phyloP scores from a whole-genome alignment of 2,329 filamentous ascomycete species.

The Talaromyces sp. region DNA sequence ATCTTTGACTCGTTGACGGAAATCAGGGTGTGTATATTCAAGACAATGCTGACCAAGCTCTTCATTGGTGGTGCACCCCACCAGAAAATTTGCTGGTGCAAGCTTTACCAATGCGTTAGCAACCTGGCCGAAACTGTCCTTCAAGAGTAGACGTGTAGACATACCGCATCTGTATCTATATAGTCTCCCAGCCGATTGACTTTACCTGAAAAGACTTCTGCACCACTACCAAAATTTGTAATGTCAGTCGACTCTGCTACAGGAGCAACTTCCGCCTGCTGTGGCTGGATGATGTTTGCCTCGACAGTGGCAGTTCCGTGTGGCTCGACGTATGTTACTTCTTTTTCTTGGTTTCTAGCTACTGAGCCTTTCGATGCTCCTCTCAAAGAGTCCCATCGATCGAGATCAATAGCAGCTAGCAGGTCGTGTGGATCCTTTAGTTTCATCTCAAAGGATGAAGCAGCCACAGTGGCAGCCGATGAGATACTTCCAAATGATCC shows the following conservation, averaged over 20 bases:
- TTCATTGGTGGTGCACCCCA: conserved; percentile 24
- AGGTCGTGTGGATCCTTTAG: conserved; percentile 33
- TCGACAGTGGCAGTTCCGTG: background rate
- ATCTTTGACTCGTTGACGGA: conserved; percentile 31
- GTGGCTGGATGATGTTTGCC: background rate
- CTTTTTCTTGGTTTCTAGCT: background rate
- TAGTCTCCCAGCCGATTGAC: conserved; percentile 40
- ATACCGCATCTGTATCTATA: conserved; percentile 37
- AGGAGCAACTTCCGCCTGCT: background rate
- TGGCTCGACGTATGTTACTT: conserved; percentile 9
- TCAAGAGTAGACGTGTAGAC: conserved; percentile 5
- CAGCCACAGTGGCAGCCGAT: conserved; percentile 43
- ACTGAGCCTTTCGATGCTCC: background rate
- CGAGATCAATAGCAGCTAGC: conserved; percentile 23
- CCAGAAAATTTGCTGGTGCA: conserved; percentile 34
- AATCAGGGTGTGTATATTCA: conserved; percentile 35
- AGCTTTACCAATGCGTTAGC: conserved; percentile 21
- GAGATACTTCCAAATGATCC: conserved; percentile 41
- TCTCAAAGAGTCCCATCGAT: conserved; percentile 12
- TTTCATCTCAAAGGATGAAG: conserved; percentile 42
- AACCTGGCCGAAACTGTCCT: background rate
- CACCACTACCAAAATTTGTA: too few relatives aligned
- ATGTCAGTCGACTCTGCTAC: background rate
- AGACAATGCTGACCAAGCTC: conserved; percentile 36
- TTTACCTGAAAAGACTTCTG: conserved; percentile 25